These are phyloP conservation scores for Stevia rebaudiana DNA, from an alignment of 140 eudicot genomes.

Conservation along the genomic window DNA sequence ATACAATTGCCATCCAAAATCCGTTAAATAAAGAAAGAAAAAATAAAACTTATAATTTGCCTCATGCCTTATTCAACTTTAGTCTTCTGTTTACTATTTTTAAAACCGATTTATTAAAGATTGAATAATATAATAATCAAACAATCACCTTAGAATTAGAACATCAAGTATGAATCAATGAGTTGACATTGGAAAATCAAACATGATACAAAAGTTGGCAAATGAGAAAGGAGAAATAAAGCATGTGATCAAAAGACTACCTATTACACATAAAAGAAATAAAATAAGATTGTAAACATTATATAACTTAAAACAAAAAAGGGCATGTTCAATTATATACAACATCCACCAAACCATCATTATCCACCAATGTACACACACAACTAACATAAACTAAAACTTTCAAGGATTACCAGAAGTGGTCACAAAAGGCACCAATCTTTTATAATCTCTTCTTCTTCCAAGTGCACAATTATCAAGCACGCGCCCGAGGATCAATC, in stretches of 20 bases:
- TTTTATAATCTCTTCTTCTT: constrained; percentile 84
- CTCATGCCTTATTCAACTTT: no score
- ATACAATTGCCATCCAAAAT: no score
- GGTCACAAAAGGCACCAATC: constrained; percentile 88
- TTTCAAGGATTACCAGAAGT: constrained; percentile 51
- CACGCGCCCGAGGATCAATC: constrained; percentile 86
- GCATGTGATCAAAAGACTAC: neutral
- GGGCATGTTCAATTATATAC: constrained; percentile 39
- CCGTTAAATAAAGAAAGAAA: no score
- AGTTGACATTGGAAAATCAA: no score
- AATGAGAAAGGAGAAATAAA: no score
- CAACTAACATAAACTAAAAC: constrained; percentile 7
- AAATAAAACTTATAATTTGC: no score
- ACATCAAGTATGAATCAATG: no score
- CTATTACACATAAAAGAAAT: neutral
- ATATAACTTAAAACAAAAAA: constrained; percentile 20
- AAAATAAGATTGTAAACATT: constrained; percentile 3
- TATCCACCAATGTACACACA: constrained; percentile 23
- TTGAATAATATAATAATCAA: no score
- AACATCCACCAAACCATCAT: constrained; percentile 21
- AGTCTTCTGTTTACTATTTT: no score
- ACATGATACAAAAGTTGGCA: no score
- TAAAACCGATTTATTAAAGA: no score
- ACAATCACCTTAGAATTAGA: neutral
- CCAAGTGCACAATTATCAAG: constrained; percentile 91